Evolutionary conservation across 306 rosid genomes (phyloP), one percentile per base, ranked within the genome.

Genomic region (Medicago ruthenica): DNA sequence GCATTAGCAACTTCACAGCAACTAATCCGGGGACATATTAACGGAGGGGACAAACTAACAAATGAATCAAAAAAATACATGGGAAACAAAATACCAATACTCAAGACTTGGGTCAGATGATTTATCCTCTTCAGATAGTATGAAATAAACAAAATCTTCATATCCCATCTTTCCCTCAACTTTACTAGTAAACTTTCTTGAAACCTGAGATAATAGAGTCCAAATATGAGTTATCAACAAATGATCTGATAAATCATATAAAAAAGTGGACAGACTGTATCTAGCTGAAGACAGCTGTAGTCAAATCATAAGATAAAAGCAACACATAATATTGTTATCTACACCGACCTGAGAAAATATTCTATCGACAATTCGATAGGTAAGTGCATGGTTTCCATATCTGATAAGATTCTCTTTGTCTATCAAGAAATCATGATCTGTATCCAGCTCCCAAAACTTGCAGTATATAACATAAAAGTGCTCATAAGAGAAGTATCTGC

Each of bases 391-490:
- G 88, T 96, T 96, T 74, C 99, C 98, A 88, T 92, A 96, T 92
- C 97, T 87, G 84, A 92, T 92, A 74, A 96, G 96, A 79, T 96
- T 96, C 85, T 96, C 99, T 77, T 92, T 96, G 87, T 96, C 97
- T 75, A 96, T 92, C 89, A 96, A 78, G 86, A 96, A 96, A 83
- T 96, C 99, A 74, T 92, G 99, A 80, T 96, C 99, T 37, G 93
- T 83, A 82, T 96, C 99, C 92, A 96, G 91, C 94, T 96, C 99
- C 99, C 99, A 96, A 80, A 96, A 96, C 86, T 96, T 96, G 89
- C 99, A 96, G 90, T 96, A 96, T 87, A 96, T 89, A 21, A 96
- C 99, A 79, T 96, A 96, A 76, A 96, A 96, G 83, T 96, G 98
- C 81, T 96, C 99, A 75, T 96, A 96, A 6, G 99, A 96, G 85